Evolutionary conservation across 768 basidiomycete species (phyloP), one percentile per base, ranked within the genome.

Genomic region (Panaeolus papilionaceus): DNA sequence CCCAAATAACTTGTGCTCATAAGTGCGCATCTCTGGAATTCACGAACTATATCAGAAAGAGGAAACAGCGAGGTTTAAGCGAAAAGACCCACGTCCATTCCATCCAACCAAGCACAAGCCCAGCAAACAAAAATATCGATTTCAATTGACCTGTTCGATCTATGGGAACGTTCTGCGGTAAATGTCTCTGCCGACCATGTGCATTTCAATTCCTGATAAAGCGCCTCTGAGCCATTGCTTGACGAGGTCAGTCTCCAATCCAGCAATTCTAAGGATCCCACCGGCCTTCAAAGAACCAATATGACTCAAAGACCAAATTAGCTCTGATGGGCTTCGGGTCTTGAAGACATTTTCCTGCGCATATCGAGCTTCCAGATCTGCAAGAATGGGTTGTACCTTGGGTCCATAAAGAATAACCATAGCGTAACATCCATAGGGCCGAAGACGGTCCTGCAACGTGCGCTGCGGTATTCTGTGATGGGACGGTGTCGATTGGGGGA

Each of bases 341-440:
- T 84, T 83, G 76, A 93, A 92, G 66, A 98, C 88, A 4, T 85
- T 83, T 38, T 89, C 88, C 16, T 78, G 70, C 62, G 82, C 78
- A 71, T 91, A 90, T 70, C 83, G 76, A 23, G 69, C 77, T 26
- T 78, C 73, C 62, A 98, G 80, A 61, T 82, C 76, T 1, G 75
- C 65, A 38, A 92, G 80, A 5, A 90, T 78, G 1, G 72, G 72
- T 54, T 80, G 77, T 20, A 89, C 81, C 65, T 83, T 76, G 0
- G 92, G 91, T 3, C 96, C 97, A 69, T 85, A 87, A 68, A 98
- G 84, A 68, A 98, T 82, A 20, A 97, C 77, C 70, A 89, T 96
- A 20, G 94, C 95, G 77, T 97, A 98, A 78, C 95, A 96, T 8
- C 92, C 86, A 75, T 97, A 98, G 2, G 95, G 95, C 9, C 81